Base-by-base conservation (phyloP, 202 grass and related monocot species). In the Elaeis oleifera region DNA sequence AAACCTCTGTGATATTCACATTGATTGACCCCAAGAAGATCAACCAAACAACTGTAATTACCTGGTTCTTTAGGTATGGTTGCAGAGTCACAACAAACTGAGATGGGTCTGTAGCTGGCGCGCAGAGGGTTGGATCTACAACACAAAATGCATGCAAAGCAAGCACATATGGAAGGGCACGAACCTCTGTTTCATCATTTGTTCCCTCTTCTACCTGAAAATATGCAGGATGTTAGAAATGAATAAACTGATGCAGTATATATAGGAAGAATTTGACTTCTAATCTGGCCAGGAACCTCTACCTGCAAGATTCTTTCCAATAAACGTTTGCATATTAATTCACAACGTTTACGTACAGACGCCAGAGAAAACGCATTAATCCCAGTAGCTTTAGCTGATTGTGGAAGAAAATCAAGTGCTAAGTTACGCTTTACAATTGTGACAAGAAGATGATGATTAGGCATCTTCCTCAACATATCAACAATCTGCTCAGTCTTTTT, bases 301-400 rank as follows among this genome's bases (percentile, higher is more conserved):
- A 97, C 92, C 94, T 99, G 94, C 62, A 99, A 83, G 77, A 99
- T 94, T 86, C 94, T 86, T 88, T 99, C 94, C 67, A 99, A 79
- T 24, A 99, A 78, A 32, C 85, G 85, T 58, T 75, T 92, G 69
- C 94, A 99, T 72, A 94, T 94, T 36, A 89, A 74, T 71, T 99
- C 88, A 84, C 78, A 94, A 58, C 94, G 79, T 63, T 84, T 94
- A 31, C 85, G 82, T 58, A 89, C 79, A 51, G 88, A 99, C 75
- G 85, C 23, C 60, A 94, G n/a, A 75, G 76, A 58, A 56, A 72
- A 69, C 50, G 71, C 72, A 65, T 81, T 94, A 67, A 99, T 60
- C n/a, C 94, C 88, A 57, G 77, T 70, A 23, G 88, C 94, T 80
- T 94, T 99, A 69, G 88, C 74, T 71, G 94, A 92, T 75, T 86